These are phyloP conservation scores for Cercospora canescens DNA, from an alignment of 2,329 filamentous ascomycete genomes.

Conservation along the genomic window DNA sequence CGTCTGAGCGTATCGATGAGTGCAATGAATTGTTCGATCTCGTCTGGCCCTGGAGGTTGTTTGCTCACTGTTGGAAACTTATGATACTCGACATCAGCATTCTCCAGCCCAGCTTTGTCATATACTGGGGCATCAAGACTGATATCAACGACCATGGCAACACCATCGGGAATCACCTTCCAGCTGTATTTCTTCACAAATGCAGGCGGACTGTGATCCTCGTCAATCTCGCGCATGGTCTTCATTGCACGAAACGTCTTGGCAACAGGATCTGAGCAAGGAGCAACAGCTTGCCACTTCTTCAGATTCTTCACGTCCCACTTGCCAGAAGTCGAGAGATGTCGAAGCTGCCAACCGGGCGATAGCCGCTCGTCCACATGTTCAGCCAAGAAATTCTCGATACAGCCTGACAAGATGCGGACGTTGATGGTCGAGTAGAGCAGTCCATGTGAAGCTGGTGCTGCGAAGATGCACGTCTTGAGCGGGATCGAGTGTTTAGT, in stretches of 20 bases:
- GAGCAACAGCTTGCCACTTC: slow-evolving; percentile 71
- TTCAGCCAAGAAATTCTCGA: slow-evolving; percentile 76
- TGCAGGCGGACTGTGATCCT: slow-evolving; percentile 71
- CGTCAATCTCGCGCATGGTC: slow-evolving; percentile 86
- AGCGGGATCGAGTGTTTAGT: slow-evolving; percentile 49
- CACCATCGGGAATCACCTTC: slow-evolving; percentile 51
- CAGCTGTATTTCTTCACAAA: slow-evolving; percentile 70
- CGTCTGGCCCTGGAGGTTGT: slow-evolving; percentile 69
- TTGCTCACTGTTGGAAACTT: slow-evolving; percentile 94
- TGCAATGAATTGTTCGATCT: slow-evolving; percentile 60
- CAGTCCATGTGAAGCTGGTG: slow-evolving; percentile 79
- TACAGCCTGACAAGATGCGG: slow-evolving; percentile 74
- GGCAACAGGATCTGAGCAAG: slow-evolving; percentile 60
- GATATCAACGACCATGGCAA: slow-evolving; percentile 72
- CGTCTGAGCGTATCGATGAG: slow-evolving; percentile 53
- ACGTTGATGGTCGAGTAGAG: slow-evolving; percentile 77
- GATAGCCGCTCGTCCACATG: slow-evolving; percentile 77
- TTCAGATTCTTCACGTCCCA: slow-evolving; percentile 97
- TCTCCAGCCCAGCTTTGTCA: slow-evolving; percentile 60
- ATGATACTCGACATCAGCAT: slow-evolving; percentile 54
- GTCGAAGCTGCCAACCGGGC: slow-evolving; percentile 86
- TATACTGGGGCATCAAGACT: slow-evolving; percentile 90
- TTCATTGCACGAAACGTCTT: slow-evolving; percentile 87
- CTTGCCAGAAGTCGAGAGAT: slow-evolving; percentile 85
- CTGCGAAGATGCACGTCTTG: slow-evolving; percentile 69